Base-by-base conservation (phyloP, 441 rosid species). In the Brassica balearica region DNA sequence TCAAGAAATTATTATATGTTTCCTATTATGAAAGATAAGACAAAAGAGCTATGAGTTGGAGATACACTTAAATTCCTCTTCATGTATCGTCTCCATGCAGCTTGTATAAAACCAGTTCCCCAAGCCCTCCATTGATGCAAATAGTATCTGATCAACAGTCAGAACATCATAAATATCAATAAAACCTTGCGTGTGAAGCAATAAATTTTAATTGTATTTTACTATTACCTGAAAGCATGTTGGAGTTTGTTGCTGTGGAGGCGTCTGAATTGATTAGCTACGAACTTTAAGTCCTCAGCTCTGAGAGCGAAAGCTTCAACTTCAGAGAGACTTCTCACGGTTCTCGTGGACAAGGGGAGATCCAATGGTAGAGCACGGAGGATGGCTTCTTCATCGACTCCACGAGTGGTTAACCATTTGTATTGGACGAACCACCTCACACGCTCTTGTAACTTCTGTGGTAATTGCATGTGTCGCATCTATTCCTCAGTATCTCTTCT, bases 81-180 rank as follows among this genome's bases (percentile, higher is more conserved):
- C 76, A 23, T 71, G 76, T 38, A 80, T 64, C 95, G 36, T 72
- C 92, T 85, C 97, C 98, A 91, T 0, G 97, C 93, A 48, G 88
- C 88, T 77, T 93, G 91, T 63, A 92, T 83, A 62, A 82, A 89
- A 75, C 93, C 83, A 56, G 98, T 90, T 62, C 95, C 97, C 98
- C 95, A 91, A 0, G 94, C 85, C 78, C 95, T 83, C 98, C 97
- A 90, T 51, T 93, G 98, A 75, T 93, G 98, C 6, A 97, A 93
- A 75, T 93, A 89, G 82, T 93, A 93, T 27, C 84, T 77, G 51
- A 46, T 5, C 5, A 41, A 19, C n/a, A 73, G 56, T 75, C 65
- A 58, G 53, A 74, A 29, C 48, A 70, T 19, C 60, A 55, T 11
- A 8, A 14, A 20, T 22, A 58, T 75, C 19, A 25, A 25, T 25